Conservation (phyloP, 305 asterid species). For the Ajuga reptans region DNA sequence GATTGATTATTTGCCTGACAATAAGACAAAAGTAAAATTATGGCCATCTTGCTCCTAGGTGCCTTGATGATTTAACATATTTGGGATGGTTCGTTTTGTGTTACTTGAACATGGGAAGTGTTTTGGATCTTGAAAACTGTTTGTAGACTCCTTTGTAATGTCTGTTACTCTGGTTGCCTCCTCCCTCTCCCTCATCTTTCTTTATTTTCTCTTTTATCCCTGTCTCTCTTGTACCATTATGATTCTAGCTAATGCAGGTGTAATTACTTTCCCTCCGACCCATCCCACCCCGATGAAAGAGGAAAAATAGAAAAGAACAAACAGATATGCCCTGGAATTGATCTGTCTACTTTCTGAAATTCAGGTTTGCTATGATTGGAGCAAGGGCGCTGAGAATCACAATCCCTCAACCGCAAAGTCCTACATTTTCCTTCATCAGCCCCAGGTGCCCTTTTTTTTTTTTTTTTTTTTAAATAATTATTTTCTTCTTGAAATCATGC, state of each 20-base stretch:
- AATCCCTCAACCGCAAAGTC: conserved; percentile 79
- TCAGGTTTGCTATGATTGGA: conserved; percentile 93
- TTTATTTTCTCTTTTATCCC: too few relatives aligned
- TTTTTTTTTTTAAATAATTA: too few relatives aligned
- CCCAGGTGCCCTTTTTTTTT: conserved; percentile 50
- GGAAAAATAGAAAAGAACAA: background rate
- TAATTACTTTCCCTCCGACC: background rate
- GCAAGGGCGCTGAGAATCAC: conserved; percentile 98
- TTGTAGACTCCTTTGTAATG: too few relatives aligned
- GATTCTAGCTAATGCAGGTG: background rate
- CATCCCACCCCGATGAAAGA: too few relatives aligned
- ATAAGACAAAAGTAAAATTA: background rate
- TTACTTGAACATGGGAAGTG: too few relatives aligned
- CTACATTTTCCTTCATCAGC: conserved; percentile 58
- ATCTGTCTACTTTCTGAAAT: background rate
- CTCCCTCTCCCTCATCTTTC: too few relatives aligned
- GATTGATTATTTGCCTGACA: background rate
- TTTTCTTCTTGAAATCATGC: background rate
- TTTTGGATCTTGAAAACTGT: too few relatives aligned
- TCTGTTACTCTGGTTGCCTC: too few relatives aligned
- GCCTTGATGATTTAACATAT: background rate
- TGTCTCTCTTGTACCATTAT: too few relatives aligned
- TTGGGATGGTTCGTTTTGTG: background rate
- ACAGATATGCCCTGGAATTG: background rate
- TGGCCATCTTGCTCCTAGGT: background rate